These are phyloP conservation scores for Purpureocillium takamizusanense DNA, from an alignment of 2,329 filamentous ascomycete species.

Conservation along the genomic window DNA sequence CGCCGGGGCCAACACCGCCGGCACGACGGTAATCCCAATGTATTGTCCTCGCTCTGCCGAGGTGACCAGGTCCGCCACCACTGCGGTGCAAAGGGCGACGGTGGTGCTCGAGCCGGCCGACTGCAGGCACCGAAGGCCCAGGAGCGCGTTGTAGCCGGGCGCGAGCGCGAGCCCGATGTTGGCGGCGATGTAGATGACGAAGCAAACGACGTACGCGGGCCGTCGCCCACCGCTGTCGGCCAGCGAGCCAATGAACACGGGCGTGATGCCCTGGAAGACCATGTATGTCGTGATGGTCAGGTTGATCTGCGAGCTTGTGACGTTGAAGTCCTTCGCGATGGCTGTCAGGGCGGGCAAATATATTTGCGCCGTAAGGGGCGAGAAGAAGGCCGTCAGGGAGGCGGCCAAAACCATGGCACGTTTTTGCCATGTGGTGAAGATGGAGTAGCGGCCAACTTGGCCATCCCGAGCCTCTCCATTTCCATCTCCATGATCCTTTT, in stretches of 20 bases:
- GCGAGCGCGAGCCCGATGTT: constrained; percentile 44
- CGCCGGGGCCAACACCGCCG: constrained; percentile 36
- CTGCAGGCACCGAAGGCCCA: constrained; percentile 47
- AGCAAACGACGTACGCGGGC: constrained; percentile 44
- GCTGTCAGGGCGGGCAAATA: constrained; percentile 44
- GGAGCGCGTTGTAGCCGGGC: constrained; percentile 37
- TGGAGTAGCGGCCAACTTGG: constrained; percentile 21
- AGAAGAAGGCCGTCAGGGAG: constrained; percentile 31
- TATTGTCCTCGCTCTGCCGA: constrained; percentile 53
- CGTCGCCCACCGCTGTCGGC: constrained; percentile 45
- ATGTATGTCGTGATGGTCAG: constrained; percentile 46
- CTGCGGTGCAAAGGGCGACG: constrained; percentile 45
- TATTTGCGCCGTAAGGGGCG: constrained; percentile 38
- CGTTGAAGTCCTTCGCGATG: constrained; percentile 36
- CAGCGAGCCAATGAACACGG: constrained; percentile 46
- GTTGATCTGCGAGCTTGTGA: constrained; percentile 34
- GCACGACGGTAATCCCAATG: constrained; percentile 42
- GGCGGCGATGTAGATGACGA: constrained; percentile 42
- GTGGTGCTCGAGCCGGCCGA: constrained; percentile 50
- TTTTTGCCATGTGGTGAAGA: constrained; percentile 30
- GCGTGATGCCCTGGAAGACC: constrained; percentile 52
- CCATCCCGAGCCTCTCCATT: background rate
- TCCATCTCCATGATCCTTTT: no score
- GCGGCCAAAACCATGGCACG: constrained; percentile 29
- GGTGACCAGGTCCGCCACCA: constrained; percentile 56